Base-by-base conservation (phyloP, 805 yeast species). In the Lachancea waltii region DNA sequence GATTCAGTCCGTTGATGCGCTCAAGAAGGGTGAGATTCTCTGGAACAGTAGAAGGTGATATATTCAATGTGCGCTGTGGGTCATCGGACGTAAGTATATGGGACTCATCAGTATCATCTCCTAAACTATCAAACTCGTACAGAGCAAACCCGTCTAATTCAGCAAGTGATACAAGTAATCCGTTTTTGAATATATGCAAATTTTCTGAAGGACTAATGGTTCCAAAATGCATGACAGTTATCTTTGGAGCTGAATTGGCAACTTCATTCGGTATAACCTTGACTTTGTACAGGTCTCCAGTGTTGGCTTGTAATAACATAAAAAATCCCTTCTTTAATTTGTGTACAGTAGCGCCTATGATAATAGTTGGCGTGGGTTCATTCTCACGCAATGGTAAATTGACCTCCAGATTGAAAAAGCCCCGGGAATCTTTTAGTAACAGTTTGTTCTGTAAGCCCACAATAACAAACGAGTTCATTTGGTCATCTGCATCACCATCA, bases 61-160 rank as follows among this genome's bases (percentile, higher is more conserved):
- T 60, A 0, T 36, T 26, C 7, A 42, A 24, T 3, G 33, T 26
- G 16, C 63, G 63, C 25, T 61, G 63, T 1, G 70, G 64, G 3
- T 52, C 48, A 21, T 56, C 56, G 3, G 58, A 50, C 3, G 53
- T 50, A 9, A 58, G 50, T 25, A 43, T 55, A 50, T 36, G 62
- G 50, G 5, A 16, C 8, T 16, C 64, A 17, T 69, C 70, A 10
- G 63, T 73, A 17, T 72, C 77, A 33, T 74, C 79, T 1, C 94
- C 95, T 31, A 87, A 62, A 35, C 73, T 73, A 44, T 81, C 85
- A 50, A 90, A 82, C 55, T 86, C 95, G 51, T 79, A 85, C n/a
- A 84, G 64, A 14, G 65, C 58, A 49, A 80, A 84, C 50, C 81
- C 78, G 20, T 81, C 77, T 40, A 65, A 58, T 41, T 80, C 80